Evolutionary conservation across 2,329 filamentous ascomycete species (phyloP), one percentile per base, ranked within the genome.

Genomic region (Xylariaceae sp.): DNA sequence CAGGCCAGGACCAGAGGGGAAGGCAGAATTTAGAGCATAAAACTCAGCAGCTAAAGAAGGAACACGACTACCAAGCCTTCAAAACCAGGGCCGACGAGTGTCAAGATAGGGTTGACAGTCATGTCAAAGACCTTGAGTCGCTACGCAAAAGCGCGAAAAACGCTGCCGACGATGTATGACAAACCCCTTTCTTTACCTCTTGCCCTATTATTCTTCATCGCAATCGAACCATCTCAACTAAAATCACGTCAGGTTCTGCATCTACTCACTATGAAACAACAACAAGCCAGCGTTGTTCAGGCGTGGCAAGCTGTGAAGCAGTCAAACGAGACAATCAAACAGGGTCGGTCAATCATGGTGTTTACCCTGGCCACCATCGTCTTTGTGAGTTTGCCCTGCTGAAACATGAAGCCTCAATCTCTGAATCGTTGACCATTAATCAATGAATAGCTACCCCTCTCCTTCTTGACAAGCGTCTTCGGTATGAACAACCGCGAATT

Each of bases 301-400:
- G 77, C 78, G 0, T 75, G 73, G 69, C 71, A 75, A 14, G 69
- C 78, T 0, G 67, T 76, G 8, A 72, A 69, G 23, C 73, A 78
- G 31, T 73, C 72, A 0, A 71, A 76, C 0, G 74, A 79, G 44
- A 75, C 71, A 0, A 71, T 76, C 5, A 71, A 69, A 7, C 78
- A 81, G 56, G 75, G 77, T 1, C 69, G 73, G 0, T 73, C 76
- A 1, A 76, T 81, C 47, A 76, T 81, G 72, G 67, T 76, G 2
- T 80, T 81, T 52, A 80, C 78, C 0, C 60, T 79, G 2, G 74
- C 79, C 1, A 80, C 78, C 0, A 79, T 80, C 36, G 63, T 79
- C 23, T 80, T 81, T 50, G 76, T 78, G 60, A 65, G 75, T 61
- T 4, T 6, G 1, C n/a, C 2, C 7, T n/a, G n/a, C n/a, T n/a